Conservation (phyloP, 2,329 filamentous ascomycete genomes). For the Microcyclosporella mali region DNA sequence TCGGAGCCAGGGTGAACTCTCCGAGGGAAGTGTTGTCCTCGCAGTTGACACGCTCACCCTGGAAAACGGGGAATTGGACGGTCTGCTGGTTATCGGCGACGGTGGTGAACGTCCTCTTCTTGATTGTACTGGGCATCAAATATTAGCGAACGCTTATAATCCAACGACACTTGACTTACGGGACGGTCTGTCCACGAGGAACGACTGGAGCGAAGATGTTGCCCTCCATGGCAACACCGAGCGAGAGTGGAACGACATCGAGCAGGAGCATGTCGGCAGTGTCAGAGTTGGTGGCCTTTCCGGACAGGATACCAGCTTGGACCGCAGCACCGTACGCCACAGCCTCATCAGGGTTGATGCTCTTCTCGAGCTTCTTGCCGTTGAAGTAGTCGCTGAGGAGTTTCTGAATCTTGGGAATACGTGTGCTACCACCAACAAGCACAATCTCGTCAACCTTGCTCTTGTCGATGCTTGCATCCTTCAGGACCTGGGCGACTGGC, state of each 20-base stretch:
- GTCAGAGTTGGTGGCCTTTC: constrained; percentile 93
- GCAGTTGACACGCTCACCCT: constrained; percentile 97
- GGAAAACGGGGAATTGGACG: constrained; percentile 69
- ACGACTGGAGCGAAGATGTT: constrained; percentile 98
- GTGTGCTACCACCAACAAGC: constrained; percentile 95
- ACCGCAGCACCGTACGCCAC: constrained; percentile 98
- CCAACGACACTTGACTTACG: constrained; percentile 1
- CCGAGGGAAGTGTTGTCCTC: constrained; percentile 97
- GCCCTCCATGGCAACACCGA: constrained; percentile 99
- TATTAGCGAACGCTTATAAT: constrained; percentile 1
- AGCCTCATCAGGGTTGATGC: constrained; percentile 99
- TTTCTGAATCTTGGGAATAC: constrained; percentile 99
- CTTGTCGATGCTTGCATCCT: constrained; percentile 87
- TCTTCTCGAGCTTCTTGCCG: constrained; percentile 99
- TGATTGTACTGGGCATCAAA: too few relatives aligned
- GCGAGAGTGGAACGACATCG: constrained; percentile 63
- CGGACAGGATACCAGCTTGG: constrained; percentile 96
- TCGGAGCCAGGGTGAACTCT: constrained; percentile 87
- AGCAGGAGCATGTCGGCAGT: constrained; percentile 90
- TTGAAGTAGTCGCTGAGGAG: constrained; percentile 98
- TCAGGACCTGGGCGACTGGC: constrained; percentile 92
- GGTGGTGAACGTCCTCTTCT: constrained; percentile 73
- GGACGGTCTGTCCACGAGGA: constrained; percentile 45
- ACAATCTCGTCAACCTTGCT: constrained; percentile 94
- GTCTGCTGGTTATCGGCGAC: constrained; percentile 60